Evolutionary conservation across 1,284 basidiomycete genomes (phyloP), one percentile per base, ranked within the genome.

Genomic region (Cutaneotrichosporon sp.): DNA sequence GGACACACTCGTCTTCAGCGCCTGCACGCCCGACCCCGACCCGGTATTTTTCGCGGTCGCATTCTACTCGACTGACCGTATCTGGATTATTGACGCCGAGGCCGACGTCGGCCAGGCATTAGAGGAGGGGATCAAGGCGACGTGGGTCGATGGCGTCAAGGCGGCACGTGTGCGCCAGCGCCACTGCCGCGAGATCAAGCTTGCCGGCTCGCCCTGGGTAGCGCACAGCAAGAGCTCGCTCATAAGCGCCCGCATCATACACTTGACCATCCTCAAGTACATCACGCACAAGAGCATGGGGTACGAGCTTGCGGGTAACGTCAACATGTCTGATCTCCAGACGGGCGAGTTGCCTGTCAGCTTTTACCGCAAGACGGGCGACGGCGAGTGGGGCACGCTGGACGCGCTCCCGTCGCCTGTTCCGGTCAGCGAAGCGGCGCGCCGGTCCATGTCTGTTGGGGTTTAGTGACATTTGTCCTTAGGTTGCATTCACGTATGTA

Each of bases 71-170:
- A 62, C 61, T 52, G 77, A 79, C 63, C 59, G 76, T 40, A 71
- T 79, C 50, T 79, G 76, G 76, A 77, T 79, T 59, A 79, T 79
- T 56, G 77, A 79, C 60, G 75, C 77, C 30, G 75, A 76, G 55
- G 76, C 75, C 3, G 77, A 79, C 42, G 73, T 79, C 7, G 77
- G 77, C 18, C 68, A 76, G 56, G 72, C 72, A 2, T 63, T 79
- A 11, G 77, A 79, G 65, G 72, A 76, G 59, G 76, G 76, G 5
- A 78, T 79, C 67, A 74, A 72, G 64, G 70, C 65, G 14, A 73
- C 66, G 55, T 79, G 77, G 77, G 51, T 72, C 1, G 74, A 76
- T 46, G 77, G 76, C n/a, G 64, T 79, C 13, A 67, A 72, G 47
- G 73, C 77, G 64, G 76, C 76, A 5, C 69, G 76, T 18, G 75